Conservation (phyloP, 768 basidiomycete species). For the Calocybe gangraenosa region DNA sequence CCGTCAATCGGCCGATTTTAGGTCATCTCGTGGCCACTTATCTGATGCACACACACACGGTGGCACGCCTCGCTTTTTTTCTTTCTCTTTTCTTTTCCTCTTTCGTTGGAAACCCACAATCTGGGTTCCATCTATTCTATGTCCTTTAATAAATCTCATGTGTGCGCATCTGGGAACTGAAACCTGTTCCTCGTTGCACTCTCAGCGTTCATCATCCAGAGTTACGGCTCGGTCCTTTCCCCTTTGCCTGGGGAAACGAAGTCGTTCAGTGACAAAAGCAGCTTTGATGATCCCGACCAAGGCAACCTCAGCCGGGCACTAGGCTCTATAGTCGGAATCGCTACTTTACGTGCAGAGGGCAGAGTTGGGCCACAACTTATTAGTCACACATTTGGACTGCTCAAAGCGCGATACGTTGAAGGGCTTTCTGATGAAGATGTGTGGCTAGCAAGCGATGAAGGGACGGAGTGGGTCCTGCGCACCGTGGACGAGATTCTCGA, state of each 20-base stretch:
- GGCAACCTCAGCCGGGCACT: constrained; percentile 83
- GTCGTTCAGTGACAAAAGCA: constrained; percentile 35
- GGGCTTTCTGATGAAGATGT: constrained; percentile 64
- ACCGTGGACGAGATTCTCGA: constrained; percentile 79
- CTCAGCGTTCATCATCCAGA: constrained; percentile 85
- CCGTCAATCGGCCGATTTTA: constrained; percentile 23
- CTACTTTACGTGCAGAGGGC: constrained; percentile 80
- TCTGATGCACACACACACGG: constrained; percentile 26
- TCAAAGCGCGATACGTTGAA: constrained; percentile 70
- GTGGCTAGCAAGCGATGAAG: constrained; percentile 83
- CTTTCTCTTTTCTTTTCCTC: no score
- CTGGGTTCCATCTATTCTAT: constrained; percentile 9
- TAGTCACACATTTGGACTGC: constrained; percentile 86
- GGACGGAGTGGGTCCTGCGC: constrained; percentile 84
- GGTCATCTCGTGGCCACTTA: constrained; percentile 21
- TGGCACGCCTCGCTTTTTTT: neutral
- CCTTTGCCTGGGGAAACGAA: constrained; percentile 61
- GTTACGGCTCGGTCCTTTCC: constrained; percentile 74
- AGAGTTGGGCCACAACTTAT: constrained; percentile 83
- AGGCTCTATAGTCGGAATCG: constrained; percentile 81
- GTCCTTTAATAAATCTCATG: constrained; percentile 5
- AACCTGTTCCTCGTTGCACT: constrained; percentile 17
- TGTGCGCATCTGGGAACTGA: constrained; percentile 15
- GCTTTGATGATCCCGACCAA: constrained; percentile 51
- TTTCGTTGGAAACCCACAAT: neutral